Evolutionary conservation across 2,329 filamentous ascomycete genomes (phyloP).

Genomic region (Aureobasidium sp.): DNA sequence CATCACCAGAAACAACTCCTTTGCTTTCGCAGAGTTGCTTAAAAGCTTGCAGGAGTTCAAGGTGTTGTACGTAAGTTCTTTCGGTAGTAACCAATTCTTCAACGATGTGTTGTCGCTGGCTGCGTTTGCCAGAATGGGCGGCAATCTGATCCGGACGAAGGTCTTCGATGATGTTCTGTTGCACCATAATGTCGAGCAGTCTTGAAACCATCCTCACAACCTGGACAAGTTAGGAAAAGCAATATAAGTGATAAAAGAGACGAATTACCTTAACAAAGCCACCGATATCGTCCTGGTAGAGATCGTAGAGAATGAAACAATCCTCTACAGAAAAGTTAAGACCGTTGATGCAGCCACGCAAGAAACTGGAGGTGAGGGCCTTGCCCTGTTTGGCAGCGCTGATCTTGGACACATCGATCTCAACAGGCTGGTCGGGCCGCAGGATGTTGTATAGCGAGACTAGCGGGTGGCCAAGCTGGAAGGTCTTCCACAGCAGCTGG

Average conservation of each 20-base stretch:
- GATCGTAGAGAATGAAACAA: conserved; percentile 84
- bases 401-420: conserved; percentile 52
- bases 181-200: conserved; percentile 78
- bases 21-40: conserved; percentile 86
- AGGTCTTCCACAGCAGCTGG: conserved; percentile 79
- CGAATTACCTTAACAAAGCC: conserved; percentile 81
- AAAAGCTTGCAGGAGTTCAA: conserved; percentile 86
- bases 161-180: conserved; percentile 63
- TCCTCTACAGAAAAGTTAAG: conserved; percentile 71
- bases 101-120: conserved; percentile 78
- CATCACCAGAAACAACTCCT: conserved; percentile 79
- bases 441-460: conserved; percentile 84
- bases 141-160: conserved; percentile 43
- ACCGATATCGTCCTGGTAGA: conserved; percentile 90
- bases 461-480: conserved; percentile 75
- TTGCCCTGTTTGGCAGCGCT: conserved; percentile 70
- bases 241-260: conserved; percentile 12
- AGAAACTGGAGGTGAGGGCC: conserved; percentile 83
- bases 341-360: conserved; percentile 79
- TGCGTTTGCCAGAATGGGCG: conserved; percentile 44
- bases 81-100: conserved; percentile 90
- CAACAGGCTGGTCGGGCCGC: conserved; percentile 59
- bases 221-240: conserved; percentile 29
- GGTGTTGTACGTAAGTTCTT: conserved; percentile 93
- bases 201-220: conserved; percentile 88